phyloP scores from a whole-genome alignment of 176 grass and related monocot species.

The Zoysia japonica region DNA sequence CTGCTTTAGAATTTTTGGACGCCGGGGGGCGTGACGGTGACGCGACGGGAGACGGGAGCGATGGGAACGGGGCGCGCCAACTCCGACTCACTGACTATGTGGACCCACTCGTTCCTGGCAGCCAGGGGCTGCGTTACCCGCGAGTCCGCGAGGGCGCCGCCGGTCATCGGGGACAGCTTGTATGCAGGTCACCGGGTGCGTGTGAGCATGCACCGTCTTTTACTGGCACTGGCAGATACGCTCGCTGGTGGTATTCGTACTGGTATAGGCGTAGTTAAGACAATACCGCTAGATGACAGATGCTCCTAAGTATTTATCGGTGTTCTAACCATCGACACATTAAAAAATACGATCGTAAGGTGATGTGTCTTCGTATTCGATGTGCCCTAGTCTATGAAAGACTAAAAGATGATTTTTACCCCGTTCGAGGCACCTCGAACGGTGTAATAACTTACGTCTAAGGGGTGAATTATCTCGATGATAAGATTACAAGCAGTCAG shows the following conservation, averaged over 20 bases:
- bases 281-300: not conserved
- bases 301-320: no score
- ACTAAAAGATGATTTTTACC: no score
- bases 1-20: constrained; percentile 43
- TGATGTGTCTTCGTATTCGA: no score
- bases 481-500: no score
- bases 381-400: no score
- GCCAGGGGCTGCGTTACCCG: not conserved
- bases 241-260: not conserved
- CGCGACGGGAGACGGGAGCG: constrained; percentile 35
- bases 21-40: constrained; percentile 30
- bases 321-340: no score
- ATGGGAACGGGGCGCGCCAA: constrained; percentile 25
- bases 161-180: constrained; percentile 16
- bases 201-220: not conserved
- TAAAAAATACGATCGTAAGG: no score
- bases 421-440: no score
- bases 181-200: not conserved
- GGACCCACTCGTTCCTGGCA: not conserved
- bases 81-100: not conserved
- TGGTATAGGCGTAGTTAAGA: not conserved
- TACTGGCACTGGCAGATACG: not conserved
- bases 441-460: no score
- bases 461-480: no score
- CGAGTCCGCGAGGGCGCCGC: no score